phyloP scores from a whole-genome alignment of 1,284 basidiomycete species.

The Malassezia japonica region DNA sequence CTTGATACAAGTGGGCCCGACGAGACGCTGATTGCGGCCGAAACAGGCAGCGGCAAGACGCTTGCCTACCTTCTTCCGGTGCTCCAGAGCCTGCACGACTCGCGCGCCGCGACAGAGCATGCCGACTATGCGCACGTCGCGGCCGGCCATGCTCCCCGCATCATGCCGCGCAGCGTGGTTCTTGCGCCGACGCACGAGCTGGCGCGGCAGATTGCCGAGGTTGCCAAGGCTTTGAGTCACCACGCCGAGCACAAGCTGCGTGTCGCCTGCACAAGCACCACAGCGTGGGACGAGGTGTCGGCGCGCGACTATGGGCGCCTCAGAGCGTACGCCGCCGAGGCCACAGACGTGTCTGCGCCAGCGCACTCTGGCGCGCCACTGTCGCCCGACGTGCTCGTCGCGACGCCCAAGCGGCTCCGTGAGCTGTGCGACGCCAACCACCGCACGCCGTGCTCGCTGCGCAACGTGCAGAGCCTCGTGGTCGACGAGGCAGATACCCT shows the following conservation, averaged over 20 bases:
- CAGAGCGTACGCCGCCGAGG: conserved; percentile 50
- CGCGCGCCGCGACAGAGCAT: conserved; percentile 39
- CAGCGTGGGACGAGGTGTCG: conserved; percentile 16
- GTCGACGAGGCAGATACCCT: conserved; percentile 91
- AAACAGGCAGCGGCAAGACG: conserved; percentile 97
- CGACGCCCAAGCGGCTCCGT: conserved; percentile 61
- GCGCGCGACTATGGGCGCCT: background rate
- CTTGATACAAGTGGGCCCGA: conserved; percentile 49
- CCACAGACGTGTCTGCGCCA: conserved; percentile 49
- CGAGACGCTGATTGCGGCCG: conserved; percentile 89
- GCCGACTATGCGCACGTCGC: conserved; percentile 3
- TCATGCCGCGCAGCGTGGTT: conserved; percentile 69
- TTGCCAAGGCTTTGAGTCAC: conserved; percentile 57
- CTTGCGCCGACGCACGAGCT: conserved; percentile 90
- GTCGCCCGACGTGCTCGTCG: conserved; percentile 54
- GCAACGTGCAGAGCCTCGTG: conserved; percentile 86
- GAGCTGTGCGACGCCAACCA: conserved; percentile 56
- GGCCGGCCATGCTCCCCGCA: background rate
- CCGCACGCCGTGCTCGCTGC: conserved; percentile 51
- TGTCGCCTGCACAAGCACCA: conserved; percentile 59
- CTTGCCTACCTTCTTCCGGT: conserved; percentile 92
- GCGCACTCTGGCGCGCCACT: conserved; percentile 3
- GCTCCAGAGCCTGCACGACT: conserved; percentile 71
- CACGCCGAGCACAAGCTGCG: conserved; percentile 59
- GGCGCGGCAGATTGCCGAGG: conserved; percentile 79